Evolutionary conservation across 129 eudicot species (phyloP), one percentile per base, ranked within the genome.

Genomic region (Calendula officinalis): DNA sequence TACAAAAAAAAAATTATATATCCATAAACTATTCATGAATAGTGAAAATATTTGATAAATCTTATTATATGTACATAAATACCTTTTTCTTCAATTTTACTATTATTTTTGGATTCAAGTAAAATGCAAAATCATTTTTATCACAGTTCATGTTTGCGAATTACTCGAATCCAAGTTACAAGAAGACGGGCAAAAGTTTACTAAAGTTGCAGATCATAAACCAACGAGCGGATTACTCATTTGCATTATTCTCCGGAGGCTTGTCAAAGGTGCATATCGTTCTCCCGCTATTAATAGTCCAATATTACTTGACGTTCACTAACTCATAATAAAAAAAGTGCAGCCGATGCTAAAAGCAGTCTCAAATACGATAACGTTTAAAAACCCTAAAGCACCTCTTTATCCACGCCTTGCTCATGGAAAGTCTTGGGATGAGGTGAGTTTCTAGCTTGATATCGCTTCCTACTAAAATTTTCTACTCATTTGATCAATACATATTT

Each of bases 371-470:
- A 56, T 88, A 74, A 69, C 81, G 5, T 88, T 88, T 65, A 67
- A 56, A 43, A 84, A 82, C 70, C 96, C 89, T 16, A 84, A 84
- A 68, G 96, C 86, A 30, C 96, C 96, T 0, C 82, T 84, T 56
- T 88, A 81, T 62, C 92, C 96, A 4, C 92, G 96, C 47, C 86
- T 88, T 47, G 88, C 96, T 74, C 82, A 67, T 6, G 96, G 96
- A 46, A 80, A 88, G 46, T 70, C 84, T 39, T 84, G 96, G 96
- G 50, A 88, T 70, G 92, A 77, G 74, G 92, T 88, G 76, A 79
- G 84, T 77, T 57, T 32, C 22, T 0, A 47, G 8, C 10, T n/a
- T n/a, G n/a, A n/a, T n/a, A n/a, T n/a, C n/a, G n/a, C n/a, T n/a
- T n/a, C n/a, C n/a, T n/a, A n/a, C n/a, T n/a, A n/a, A n/a, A n/a